Evolutionary conservation across 306 rosid genomes (phyloP).

Genomic region (Inga laurina): DNA sequence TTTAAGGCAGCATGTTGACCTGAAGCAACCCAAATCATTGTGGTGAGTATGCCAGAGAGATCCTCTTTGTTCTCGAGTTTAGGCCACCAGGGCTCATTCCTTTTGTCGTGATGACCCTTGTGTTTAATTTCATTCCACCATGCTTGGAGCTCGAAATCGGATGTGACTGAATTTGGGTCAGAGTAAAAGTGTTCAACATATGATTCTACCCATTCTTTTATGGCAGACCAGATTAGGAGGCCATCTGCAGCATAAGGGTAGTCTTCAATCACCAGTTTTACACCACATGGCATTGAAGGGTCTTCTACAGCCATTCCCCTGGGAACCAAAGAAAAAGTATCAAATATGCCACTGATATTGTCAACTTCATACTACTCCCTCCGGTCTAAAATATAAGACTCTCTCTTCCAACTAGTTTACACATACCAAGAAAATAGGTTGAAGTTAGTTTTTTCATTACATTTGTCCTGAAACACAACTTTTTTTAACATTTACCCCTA

Average conservation of each 20-base stretch:
- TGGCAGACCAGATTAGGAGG: conserved; percentile 91
- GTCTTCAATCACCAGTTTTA: conserved; percentile 84
- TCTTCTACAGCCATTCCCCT: conserved; percentile 97
- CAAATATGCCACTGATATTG: neutral
- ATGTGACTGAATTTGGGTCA: conserved; percentile 55
- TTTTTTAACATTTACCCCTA: neutral
- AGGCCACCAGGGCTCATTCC: conserved; percentile 94
- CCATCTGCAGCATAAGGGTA: conserved; percentile 98
- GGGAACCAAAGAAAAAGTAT: conserved; percentile 25
- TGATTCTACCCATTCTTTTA: conserved; percentile 85
- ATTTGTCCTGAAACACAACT: neutral
- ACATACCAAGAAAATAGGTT: neutral
- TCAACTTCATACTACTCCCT: neutral
- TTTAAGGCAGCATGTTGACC: conserved; percentile 96
- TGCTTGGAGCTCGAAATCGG: conserved; percentile 78
- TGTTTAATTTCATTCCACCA: conserved; percentile 93
- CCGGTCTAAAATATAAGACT: neutral
- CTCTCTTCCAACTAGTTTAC: neutral
- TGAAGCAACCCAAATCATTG: conserved; percentile 89
- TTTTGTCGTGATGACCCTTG: conserved; percentile 84
- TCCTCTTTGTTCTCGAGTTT: conserved; percentile 70
- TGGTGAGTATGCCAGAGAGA: conserved; percentile 66
- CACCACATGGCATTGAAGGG: conserved; percentile 71
- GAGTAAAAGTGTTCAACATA: conserved; percentile 74
- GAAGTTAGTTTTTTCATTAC: neutral